These are phyloP conservation scores for Phytophthora ohioensis DNA, from an alignment of 352 stramenopile species.

Conservation along the genomic window DNA sequence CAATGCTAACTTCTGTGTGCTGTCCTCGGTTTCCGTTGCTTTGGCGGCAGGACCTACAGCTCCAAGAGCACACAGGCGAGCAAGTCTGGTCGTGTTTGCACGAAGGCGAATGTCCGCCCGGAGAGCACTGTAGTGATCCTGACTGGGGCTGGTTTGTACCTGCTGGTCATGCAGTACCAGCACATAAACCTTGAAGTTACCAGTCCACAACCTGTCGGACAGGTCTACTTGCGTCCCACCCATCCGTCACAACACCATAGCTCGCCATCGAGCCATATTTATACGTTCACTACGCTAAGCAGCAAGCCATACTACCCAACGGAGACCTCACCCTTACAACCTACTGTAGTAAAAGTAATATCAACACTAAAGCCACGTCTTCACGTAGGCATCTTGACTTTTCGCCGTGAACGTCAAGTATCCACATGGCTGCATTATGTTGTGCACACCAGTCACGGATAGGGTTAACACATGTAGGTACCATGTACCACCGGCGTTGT, in stretches of 20 bases:
- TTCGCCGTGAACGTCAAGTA: slow-evolving; percentile 16
- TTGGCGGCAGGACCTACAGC: slow-evolving; percentile 28
- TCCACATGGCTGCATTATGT: slow-evolving; percentile 12
- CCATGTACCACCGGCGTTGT: neutral
- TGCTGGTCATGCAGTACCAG: slow-evolving; percentile 30
- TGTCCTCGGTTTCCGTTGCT: neutral
- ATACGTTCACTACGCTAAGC: slow-evolving; percentile 20
- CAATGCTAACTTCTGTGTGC: slow-evolving; percentile 22
- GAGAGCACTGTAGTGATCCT: slow-evolving; percentile 53
- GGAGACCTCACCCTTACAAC: too few relatives aligned
- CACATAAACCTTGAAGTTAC: slow-evolving; percentile 18
- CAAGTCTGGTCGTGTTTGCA: slow-evolving; percentile 46
- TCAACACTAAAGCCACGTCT: neutral
- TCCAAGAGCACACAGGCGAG: slow-evolving; percentile 27
- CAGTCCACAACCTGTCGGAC: neutral
- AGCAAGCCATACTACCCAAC: neutral
- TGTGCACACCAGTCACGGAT: neutral
- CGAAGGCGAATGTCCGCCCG: slow-evolving; percentile 40
- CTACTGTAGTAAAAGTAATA: too few relatives aligned
- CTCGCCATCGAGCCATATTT: slow-evolving; percentile 35
- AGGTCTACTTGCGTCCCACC: neutral
- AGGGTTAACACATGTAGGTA: too few relatives aligned
- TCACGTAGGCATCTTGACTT: slow-evolving; percentile 20
- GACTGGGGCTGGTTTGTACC: slow-evolving; percentile 80
- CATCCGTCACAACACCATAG: slow-evolving; percentile 3